Evolutionary conservation across 2,329 filamentous ascomycete genomes (phyloP), one percentile per base, ranked within the genome.

Genomic region (Pseudogymnoascus sp.): DNA sequence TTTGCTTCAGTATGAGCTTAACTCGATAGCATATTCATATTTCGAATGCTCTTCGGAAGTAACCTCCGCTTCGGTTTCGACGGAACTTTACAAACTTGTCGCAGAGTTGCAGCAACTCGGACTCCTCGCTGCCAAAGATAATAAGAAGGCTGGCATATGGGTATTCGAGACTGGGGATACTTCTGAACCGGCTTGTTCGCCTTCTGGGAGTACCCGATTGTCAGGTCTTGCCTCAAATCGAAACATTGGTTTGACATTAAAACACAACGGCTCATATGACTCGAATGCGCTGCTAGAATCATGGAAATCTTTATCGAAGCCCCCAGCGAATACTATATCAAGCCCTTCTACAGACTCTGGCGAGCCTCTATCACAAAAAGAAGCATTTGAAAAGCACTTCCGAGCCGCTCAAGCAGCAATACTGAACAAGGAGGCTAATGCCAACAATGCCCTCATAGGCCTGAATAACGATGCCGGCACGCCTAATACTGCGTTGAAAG

Each of bases 1-100:
- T 39, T 21, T 28, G 34, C 41, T 23, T 18, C 26, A 71, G 70
- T 69, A 67, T 61, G 67, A 67, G 58, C 69, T 68, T 61, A 63
- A 67, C 55, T 66, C 66, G 33, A 71, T 71, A 63, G 63, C 64
- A 35, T 71, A 71, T 61, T 67, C 71, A 62, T 71, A 70, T 57
- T 65, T 67, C 56, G 69, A 71, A 60, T 55, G 61, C 9, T 62
- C 65, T 58, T 21, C 48, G 7, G 30, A 38, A 10, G 8, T 28
- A 62, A 23, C 13, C 48, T 60, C 41, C 62, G 64, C 33, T 21
- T 33, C 41, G 62, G 64, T 34, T 21, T 33, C 28, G 62, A 45
- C 33, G 28, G 35, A 19, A 59, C 63, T n/a, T 65, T 66, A 62
- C 66, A 61, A 58, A 61, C 65, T 57, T 61, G 71, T n/a, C 67